These are phyloP conservation scores for Pinus tabuliformis DNA, from an alignment of 75 land plant genomes.

Conservation along the genomic window DNA sequence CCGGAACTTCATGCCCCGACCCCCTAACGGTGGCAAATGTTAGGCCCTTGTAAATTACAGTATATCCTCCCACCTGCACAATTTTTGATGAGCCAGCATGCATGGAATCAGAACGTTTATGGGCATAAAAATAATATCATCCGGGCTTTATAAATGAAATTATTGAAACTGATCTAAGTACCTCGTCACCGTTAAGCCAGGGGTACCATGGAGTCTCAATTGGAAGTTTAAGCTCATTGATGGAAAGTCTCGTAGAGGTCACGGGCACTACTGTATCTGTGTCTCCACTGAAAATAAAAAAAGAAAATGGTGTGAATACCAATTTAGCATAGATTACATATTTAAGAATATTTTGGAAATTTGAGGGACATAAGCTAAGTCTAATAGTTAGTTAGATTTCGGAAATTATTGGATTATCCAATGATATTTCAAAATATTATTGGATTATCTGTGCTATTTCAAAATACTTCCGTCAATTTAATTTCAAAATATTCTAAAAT, in stretches of 20 bases:
- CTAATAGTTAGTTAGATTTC: no score
- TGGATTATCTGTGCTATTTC: no score
- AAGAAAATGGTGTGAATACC: neutral
- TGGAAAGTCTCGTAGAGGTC: constrained; percentile 26
- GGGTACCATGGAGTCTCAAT: constrained; percentile 38
- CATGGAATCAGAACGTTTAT: no score
- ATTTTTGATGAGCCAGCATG: neutral
- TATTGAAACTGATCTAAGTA: neutral
- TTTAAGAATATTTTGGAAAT: no score
- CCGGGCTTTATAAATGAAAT: neutral
- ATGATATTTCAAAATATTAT: no score
- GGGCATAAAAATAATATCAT: constrained; percentile 29
- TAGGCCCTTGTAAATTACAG: constrained; percentile 36
- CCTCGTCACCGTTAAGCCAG: constrained; percentile 17
- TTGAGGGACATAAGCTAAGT: no score
- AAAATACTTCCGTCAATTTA: no score
- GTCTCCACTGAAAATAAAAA: constrained; percentile 47
- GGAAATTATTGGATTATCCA: no score
- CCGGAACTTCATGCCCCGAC: constrained; percentile 69
- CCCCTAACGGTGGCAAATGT: constrained; percentile 62
- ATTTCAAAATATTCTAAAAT: no score
- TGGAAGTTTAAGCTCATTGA: constrained; percentile 19
- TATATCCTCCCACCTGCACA: constrained; percentile 53
- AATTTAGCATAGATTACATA: no score
- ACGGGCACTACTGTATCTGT: constrained; percentile 42